Conservation (phyloP, 495 filamentous ascomycete species). For the Penicillium canescens region DNA sequence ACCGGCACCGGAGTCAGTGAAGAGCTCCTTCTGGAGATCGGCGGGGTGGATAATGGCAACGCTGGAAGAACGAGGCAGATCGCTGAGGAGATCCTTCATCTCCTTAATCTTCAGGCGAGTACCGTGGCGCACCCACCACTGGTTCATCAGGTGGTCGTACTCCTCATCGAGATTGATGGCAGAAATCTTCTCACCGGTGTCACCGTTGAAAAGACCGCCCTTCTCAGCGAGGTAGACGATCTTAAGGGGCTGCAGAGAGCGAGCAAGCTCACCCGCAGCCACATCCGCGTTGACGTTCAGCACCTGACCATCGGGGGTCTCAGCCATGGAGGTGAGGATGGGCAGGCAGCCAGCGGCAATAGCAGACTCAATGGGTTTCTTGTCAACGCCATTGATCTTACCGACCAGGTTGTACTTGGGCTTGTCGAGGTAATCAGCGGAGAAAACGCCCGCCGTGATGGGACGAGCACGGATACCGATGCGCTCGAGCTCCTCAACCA, state of each 20-base stretch:
- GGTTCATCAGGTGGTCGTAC: slow-evolving; percentile 90
- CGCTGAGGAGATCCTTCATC: slow-evolving; percentile 89
- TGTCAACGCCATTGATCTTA: slow-evolving; percentile 93
- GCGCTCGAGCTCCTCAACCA: slow-evolving; percentile 88
- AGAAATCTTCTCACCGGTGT: slow-evolving; percentile 92
- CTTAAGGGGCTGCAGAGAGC: slow-evolving; percentile 89
- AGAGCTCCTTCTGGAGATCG: slow-evolving; percentile 92
- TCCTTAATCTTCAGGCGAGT: slow-evolving; percentile 98
- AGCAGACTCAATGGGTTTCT: slow-evolving; percentile 84
- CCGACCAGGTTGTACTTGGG: slow-evolving; percentile 93
- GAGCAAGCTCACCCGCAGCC: slow-evolving; percentile 89
- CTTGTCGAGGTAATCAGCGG: slow-evolving; percentile 92
- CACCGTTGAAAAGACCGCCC: slow-evolving; percentile 92
- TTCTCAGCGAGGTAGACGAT: slow-evolving; percentile 98
- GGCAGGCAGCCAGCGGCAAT: slow-evolving; percentile 92
- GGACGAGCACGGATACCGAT: slow-evolving; percentile 90
- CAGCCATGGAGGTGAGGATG: slow-evolving; percentile 95
- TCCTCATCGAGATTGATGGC: slow-evolving; percentile 98
- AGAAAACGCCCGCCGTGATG: slow-evolving; percentile 90
- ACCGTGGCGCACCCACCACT: slow-evolving; percentile 95
- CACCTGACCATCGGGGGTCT: slow-evolving; percentile 89
- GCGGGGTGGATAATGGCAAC: slow-evolving; percentile 97
- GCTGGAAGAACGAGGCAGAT: slow-evolving; percentile 86
- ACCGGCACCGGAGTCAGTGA: slow-evolving; percentile 94
- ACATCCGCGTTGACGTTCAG: slow-evolving; percentile 98